Evolutionary conservation across 495 filamentous ascomycete genomes (phyloP).

Genomic region (Ascobolus immersus): DNA sequence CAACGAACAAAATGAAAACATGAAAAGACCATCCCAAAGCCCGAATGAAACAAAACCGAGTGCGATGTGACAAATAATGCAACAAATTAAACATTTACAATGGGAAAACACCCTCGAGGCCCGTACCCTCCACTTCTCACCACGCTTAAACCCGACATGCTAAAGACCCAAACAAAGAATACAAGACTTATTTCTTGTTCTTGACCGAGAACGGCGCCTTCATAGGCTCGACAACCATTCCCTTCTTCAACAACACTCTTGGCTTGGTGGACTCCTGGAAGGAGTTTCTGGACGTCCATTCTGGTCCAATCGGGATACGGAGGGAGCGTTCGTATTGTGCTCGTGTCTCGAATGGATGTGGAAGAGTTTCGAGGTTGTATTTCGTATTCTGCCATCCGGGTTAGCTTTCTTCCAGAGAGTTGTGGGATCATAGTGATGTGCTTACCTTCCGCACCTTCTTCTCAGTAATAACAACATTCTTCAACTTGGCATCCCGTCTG

Average conservation of each 20-base stretch:
- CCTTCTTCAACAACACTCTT: constrained; percentile 73
- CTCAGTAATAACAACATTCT: constrained; percentile 77
- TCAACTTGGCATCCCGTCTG: constrained; percentile 56
- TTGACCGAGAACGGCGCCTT: constrained; percentile 20
- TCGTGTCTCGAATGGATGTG: constrained; percentile 62
- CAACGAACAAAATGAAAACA: too few relatives aligned
- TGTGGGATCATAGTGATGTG: background rate
- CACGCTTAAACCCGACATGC: too few relatives aligned
- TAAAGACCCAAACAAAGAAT: too few relatives aligned
- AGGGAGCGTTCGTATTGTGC: constrained; percentile 79
- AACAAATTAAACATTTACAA: too few relatives aligned
- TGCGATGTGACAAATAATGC: too few relatives aligned
- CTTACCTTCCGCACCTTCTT: constrained; percentile 70
- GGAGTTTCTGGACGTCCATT: constrained; percentile 83
- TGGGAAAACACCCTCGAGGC: too few relatives aligned
- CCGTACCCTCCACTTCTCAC: too few relatives aligned
- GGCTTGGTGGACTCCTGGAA: constrained; percentile 82
- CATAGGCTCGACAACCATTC: constrained; percentile 61
- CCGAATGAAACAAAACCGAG: too few relatives aligned
- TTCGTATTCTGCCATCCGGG: constrained; percentile 41
- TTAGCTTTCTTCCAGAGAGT: too few relatives aligned
- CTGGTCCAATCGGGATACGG: constrained; percentile 66
- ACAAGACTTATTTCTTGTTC: too few relatives aligned
- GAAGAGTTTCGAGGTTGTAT: constrained; percentile 58
- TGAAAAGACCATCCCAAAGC: too few relatives aligned